Conservation (phyloP, 345 rosid species). For the Syzygium aqueum region DNA sequence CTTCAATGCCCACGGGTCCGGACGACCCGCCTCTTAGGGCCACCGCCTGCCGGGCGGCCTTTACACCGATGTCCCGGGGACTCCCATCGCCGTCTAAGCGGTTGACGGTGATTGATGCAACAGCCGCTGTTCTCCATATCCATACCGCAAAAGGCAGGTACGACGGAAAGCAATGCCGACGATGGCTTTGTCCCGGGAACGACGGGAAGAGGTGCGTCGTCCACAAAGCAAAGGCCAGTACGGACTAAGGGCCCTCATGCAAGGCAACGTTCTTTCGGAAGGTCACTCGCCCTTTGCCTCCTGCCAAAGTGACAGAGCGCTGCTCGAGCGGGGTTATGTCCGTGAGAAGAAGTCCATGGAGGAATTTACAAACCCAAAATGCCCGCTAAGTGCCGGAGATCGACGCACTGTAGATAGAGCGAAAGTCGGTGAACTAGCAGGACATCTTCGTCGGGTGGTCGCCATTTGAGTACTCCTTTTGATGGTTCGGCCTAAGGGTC, state of each 20-base stretch:
- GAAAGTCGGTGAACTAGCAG: background rate
- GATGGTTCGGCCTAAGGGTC: background rate
- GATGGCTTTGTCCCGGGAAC: background rate
- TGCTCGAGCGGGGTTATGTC: background rate
- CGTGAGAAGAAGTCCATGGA: background rate
- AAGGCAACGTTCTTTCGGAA: too few relatives aligned
- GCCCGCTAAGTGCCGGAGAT: background rate
- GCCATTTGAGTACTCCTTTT: background rate
- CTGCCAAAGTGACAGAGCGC: background rate
- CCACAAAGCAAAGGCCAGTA: background rate
- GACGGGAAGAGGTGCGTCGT: background rate
- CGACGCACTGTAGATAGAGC: background rate
- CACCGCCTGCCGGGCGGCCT: background rate
- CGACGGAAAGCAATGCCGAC: background rate
- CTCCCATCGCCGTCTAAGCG: background rate
- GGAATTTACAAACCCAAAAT: background rate
- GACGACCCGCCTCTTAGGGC: background rate
- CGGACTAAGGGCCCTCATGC: background rate
- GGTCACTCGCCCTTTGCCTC: background rate
- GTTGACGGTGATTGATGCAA: rapidly evolving
- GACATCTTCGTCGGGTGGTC: background rate
- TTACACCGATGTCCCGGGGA: background rate
- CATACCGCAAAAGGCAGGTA: background rate
- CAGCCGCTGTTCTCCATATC: too few relatives aligned
- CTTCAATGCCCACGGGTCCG: background rate